phyloP scores from a whole-genome alignment of 805 yeast species.

The Saccharomyces jurei region DNA sequence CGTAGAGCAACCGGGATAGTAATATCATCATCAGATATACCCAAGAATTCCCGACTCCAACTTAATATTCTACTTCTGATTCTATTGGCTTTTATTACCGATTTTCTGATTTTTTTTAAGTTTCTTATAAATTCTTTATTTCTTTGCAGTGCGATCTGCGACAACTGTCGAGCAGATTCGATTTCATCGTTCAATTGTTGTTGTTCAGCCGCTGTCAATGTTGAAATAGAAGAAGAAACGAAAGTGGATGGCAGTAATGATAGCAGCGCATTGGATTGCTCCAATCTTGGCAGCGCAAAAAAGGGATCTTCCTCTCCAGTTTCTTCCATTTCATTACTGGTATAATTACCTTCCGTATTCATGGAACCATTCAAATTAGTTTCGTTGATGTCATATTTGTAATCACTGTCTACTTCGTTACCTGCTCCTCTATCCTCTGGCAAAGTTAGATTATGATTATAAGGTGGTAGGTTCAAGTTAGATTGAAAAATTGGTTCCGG shows the following conservation, averaged over 20 bases:
- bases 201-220: constrained; percentile 11
- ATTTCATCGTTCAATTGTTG: constrained; percentile 40
- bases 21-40: constrained; percentile 43
- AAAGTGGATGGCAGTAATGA: constrained; percentile 6
- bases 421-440: constrained; percentile 18
- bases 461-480: constrained; percentile 55
- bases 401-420: constrained; percentile 9
- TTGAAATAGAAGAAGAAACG: neutral
- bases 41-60: constrained; percentile 86
- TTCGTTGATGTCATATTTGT: constrained; percentile 2
- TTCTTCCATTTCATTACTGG: constrained; percentile 12
- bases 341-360: constrained; percentile 17
- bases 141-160: constrained; percentile 73
- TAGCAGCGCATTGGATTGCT: constrained; percentile 13
- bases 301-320: constrained; percentile 45
- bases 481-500: constrained; percentile 58
- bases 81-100: constrained; percentile 70
- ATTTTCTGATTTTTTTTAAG: constrained; percentile 62
- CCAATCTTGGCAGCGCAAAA: constrained; percentile 51
- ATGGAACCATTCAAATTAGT: neutral
- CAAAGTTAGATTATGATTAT: constrained; percentile 51
- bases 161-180: constrained; percentile 62
- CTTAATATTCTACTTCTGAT: constrained; percentile 58
- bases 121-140: constrained; percentile 81
- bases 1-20: constrained; percentile 31